Conservation (phyloP, 495 filamentous ascomycete species). For the Poronia punctata region DNA sequence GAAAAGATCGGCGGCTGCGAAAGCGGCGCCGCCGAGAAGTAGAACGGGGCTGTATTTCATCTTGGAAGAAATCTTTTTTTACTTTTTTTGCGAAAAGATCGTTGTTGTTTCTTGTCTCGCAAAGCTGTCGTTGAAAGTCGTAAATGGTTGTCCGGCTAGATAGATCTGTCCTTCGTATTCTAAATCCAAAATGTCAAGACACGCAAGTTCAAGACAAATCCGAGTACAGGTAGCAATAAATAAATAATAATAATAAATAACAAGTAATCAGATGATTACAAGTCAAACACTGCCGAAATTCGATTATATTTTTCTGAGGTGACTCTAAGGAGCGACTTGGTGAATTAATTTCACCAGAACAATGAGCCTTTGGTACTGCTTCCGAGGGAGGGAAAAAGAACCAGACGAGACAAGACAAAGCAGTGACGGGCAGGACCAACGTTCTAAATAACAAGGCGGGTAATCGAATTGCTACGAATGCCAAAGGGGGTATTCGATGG, state of each 20-base stretch:
- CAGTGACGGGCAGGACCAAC: conserved; percentile 5
- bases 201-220: background rate
- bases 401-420: conserved; percentile 13
- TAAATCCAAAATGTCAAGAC: background rate
- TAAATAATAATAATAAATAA: conserved; percentile 1
- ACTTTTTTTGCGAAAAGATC: conserved; percentile 9
- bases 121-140: background rate
- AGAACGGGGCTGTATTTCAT: conserved; percentile 22
- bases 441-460: conserved; percentile 2
- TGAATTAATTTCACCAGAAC: conserved; percentile 24
- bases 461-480: background rate
- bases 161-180: too few species aligned
- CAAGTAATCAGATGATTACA: conserved; percentile 20
- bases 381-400: conserved; percentile 22
- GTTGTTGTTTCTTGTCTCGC: conserved; percentile 5
- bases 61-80: conserved; percentile 1
- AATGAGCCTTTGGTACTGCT: conserved; percentile 22
- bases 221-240: background rate
- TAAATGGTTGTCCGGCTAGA: too few species aligned
- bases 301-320: conserved; percentile 12
- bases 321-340: conserved; percentile 25
- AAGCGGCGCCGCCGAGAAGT: conserved; percentile 20
- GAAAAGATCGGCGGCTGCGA: conserved; percentile 20
- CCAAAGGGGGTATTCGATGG: too few species aligned
- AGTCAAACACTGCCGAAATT: conserved; percentile 10